Evolutionary conservation across 768 basidiomycete species (phyloP), one percentile per base, ranked within the genome.

Genomic region (Lactarius indigo): DNA sequence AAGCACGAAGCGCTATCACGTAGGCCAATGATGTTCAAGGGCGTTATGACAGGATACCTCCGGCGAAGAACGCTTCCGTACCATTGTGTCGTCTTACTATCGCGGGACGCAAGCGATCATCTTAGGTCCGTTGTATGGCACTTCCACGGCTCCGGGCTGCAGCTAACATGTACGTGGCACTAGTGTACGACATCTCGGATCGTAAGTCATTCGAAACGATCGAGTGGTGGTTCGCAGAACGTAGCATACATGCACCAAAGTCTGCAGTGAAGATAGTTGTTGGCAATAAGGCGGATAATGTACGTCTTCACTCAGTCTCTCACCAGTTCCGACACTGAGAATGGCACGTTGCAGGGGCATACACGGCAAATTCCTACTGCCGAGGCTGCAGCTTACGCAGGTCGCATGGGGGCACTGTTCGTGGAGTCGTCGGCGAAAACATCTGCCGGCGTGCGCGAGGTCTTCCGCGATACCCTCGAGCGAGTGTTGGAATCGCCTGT

Each of bases 21-120:
- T 28, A 26, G 23, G 23, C 23, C 6, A 28, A 30, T 20, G 59
- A 26, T 30, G 64, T 62, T 47, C 35, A 39, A 50, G 23, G 23
- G 61, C 37, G n/a, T 73, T 50, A 50, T 23, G 23, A 50, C 50
- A 94, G 92, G 93, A 96, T 72, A 96, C 94, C 0, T 92, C 95
- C 56, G 96, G 96, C 0, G 96, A 98, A 76, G 96, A 98, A 76
- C 87, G 96, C 6, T 98, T 97, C 75, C 83, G 94, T 61, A 96
- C 95, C 5, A 89, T 98, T 70, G 97, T 96, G 6, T 90, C 89
- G 2, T 92, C 90, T 10, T 98, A 98, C 73, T 98, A 98, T 74
- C 85, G 96, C 35, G 90, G 90, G 2, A 90, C 90, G 50, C 90
- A 92, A 70, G 90, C 90, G 6, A 84, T 92, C 56, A 89, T 92